Base-by-base conservation (phyloP, 345 rosid genomes). In the Eucalyptus curtisii region DNA sequence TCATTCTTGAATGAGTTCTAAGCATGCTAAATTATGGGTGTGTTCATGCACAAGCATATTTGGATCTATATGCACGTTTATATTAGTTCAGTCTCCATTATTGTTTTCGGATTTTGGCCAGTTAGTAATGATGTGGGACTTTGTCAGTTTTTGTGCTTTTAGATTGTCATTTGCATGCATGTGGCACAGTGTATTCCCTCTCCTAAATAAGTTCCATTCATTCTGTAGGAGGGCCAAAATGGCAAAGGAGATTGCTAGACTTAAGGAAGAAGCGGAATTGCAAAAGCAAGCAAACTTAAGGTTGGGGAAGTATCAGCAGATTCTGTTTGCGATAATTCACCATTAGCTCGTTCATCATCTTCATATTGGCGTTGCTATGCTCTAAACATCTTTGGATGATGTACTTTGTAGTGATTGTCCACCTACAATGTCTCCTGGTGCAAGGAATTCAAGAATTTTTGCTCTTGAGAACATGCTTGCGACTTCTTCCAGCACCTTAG, bases 391-490 rank as follows among this genome's bases (percentile, higher is more conserved):
- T 66, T 85, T 61, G 25, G 87, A 92, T 90, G 61, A 47, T 90
- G 86, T 87, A 57, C 61, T 53, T 92, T 91, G 90, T 96, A 98
- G 99, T 52, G 92, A 92, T 87, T 89, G 88, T 85, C 88, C 93
- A 53, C 92, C 95, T 87, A 86, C 93, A 85, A 91, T 98, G 97
- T 98, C 99, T 86, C 99, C 99, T 87, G 99, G 99, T 87, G 99
- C 99, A 82, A 92, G 99, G 92, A 96, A 96, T 89, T 98, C 99
- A 13, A 95, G 99, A 89, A 95, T 95, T 87, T 97, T 93, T 93
- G 99, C 99, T 24, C 95, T 98, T 88, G 98, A 98, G 93, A 98
- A 95, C 91, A 98, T 98, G 99, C 99, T 97, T 88, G 92, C 96
- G 27, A 92, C 99, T 88, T 94, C 99, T 76, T 97, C 99, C 88